A percentile compares a stretch with the other conserved stretches of the same genome.
phyloP scores from a whole-genome alignment of 2,329 filamentous ascomycete species.

The Cytospora schulzeri region DNA sequence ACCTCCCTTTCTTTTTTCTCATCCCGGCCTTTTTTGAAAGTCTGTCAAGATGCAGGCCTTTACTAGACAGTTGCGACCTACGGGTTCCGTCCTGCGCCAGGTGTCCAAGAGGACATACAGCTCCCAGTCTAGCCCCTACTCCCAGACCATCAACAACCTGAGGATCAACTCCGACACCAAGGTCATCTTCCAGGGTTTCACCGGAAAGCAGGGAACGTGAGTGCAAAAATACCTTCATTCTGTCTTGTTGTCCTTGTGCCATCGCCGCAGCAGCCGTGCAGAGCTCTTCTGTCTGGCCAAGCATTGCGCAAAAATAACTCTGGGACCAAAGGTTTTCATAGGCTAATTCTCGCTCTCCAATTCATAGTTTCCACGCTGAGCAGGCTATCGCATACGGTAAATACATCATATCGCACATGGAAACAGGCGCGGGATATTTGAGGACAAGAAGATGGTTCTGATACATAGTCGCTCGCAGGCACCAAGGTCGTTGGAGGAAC shows the following conservation, averaged over 20 bases:
- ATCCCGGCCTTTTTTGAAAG: slow-evolving; percentile 16
- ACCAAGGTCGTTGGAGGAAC: slow-evolving; percentile 98
- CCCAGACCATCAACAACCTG: slow-evolving; percentile 78
- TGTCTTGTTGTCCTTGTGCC: background rate
- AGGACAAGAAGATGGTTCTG: slow-evolving; percentile 20
- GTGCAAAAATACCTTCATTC: slow-evolving; percentile 40
- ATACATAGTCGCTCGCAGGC: slow-evolving; percentile 52
- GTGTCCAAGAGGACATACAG: slow-evolving; percentile 72
- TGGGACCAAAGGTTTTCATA: slow-evolving; percentile 9
- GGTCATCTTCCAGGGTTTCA: slow-evolving; percentile 96
- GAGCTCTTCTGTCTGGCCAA: background rate
- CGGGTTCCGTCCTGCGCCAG: slow-evolving; percentile 69
- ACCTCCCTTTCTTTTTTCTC: background rate
- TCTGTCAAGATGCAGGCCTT: slow-evolving; percentile 79
- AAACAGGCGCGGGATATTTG: slow-evolving; percentile 11
- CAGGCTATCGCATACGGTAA: slow-evolving; percentile 98
- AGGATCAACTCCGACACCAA: slow-evolving; percentile 92
- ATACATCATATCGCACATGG: slow-evolving; percentile 10
- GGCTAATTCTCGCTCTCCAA: slow-evolving; percentile 37
- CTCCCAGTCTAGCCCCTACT: slow-evolving; percentile 69
- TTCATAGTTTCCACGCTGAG: slow-evolving; percentile 85
- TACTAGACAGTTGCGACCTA: slow-evolving; percentile 68
- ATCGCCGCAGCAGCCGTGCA: background rate
- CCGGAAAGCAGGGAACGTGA: slow-evolving; percentile 93
- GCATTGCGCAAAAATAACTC: slow-evolving; percentile 5